Evolutionary conservation across 148 eudicot genomes (phyloP).

Genomic region (Vaccinium darrowii): DNA sequence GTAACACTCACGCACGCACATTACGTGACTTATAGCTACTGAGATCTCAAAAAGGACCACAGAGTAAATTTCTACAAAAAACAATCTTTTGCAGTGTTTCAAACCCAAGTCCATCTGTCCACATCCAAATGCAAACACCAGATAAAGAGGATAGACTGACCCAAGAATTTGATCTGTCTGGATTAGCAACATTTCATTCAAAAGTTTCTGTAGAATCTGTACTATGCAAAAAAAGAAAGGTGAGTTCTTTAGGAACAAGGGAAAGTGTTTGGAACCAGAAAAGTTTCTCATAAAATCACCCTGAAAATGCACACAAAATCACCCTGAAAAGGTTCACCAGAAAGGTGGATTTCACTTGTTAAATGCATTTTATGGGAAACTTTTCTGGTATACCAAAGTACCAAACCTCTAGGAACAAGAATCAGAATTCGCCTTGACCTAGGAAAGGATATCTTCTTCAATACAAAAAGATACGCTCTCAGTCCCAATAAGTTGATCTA

Average conservation of each 20-base stretch:
- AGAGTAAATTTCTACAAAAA: too few species aligned
- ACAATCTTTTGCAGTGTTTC: background rate
- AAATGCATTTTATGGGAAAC: too few species aligned
- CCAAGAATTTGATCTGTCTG: background rate
- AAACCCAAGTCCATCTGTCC: background rate
- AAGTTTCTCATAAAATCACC: too few species aligned
- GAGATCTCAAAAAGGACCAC: too few species aligned
- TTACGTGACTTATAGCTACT: too few species aligned
- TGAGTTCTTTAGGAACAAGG: background rate
- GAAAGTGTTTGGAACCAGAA: too few species aligned
- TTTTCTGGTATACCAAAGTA: too few species aligned
- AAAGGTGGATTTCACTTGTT: too few species aligned
- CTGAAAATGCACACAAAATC: too few species aligned
- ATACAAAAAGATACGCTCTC: background rate
- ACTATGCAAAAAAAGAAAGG: background rate
- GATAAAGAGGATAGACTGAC: background rate
- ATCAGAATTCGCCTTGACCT: background rate
- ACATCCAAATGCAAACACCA: background rate
- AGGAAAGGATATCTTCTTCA: background rate
- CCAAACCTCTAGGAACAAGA: background rate
- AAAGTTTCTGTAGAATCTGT: background rate
- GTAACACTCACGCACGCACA: too few species aligned
- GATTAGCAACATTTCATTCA: background rate
- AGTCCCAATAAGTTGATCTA: too few species aligned
- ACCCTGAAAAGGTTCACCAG: too few species aligned